Conservation (phyloP, 2,329 filamentous ascomycete genomes). For the Akanthomyces dipterigenus region DNA sequence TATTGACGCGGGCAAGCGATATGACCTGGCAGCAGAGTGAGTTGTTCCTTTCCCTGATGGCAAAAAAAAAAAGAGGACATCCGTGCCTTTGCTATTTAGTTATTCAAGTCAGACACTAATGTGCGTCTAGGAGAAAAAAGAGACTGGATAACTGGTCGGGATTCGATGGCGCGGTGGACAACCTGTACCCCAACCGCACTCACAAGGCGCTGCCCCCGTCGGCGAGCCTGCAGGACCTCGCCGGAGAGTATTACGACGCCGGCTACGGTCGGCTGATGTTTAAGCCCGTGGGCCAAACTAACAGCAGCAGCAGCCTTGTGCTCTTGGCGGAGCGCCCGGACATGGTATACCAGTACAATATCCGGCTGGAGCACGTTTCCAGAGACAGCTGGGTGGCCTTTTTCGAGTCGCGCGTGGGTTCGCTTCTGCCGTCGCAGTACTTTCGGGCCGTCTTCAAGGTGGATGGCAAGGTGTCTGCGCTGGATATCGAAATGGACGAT, state of each 20-base stretch:
- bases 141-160: not conserved
- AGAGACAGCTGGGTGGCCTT: not conserved
- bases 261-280: not conserved
- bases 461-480: not conserved
- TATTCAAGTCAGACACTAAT: too few species aligned
- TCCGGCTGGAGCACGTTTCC: not conserved
- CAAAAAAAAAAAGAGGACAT: too few species aligned
- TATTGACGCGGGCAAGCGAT: not conserved
- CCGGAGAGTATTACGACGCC: not conserved
- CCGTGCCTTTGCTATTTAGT: too few species aligned
- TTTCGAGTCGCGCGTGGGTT: not conserved
- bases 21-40: not conserved
- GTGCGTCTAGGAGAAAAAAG: not conserved
- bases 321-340: not conserved
- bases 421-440: not conserved
- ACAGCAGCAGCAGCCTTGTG: too few species aligned
- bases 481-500: not conserved
- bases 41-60: not conserved
- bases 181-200: not conserved
- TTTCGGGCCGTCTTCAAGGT: not conserved
- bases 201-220: not conserved
- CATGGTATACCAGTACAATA: not conserved
- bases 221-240: not conserved
- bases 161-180: not conserved
- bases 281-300: not conserved